Conservation (phyloP, 2,329 filamentous ascomycete genomes). For the Aspergillus aculeatinus region DNA sequence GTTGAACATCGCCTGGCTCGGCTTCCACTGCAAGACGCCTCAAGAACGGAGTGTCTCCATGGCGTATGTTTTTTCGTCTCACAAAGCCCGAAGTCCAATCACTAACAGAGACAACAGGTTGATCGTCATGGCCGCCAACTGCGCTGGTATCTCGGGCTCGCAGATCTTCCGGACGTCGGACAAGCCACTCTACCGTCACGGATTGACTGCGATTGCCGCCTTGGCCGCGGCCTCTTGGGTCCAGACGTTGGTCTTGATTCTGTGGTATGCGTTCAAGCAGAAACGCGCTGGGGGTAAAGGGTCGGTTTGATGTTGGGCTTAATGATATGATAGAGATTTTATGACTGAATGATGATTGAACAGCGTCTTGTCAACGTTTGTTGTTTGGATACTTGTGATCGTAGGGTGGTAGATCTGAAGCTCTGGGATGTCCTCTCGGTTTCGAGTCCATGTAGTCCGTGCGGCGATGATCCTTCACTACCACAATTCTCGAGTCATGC, state of each 20-base stretch:
- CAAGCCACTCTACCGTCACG: slow-evolving; percentile 29
- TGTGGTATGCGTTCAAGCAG: slow-evolving; percentile 16
- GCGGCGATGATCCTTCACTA: too few relatives aligned
- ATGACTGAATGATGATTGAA: background rate
- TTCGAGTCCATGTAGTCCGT: too few relatives aligned
- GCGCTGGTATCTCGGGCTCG: slow-evolving; percentile 60
- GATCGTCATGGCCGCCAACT: slow-evolving; percentile 62
- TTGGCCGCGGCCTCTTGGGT: slow-evolving; percentile 29
- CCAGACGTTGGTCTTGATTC: slow-evolving; percentile 15
- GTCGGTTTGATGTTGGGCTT: background rate
- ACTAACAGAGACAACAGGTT: slow-evolving; percentile 20
- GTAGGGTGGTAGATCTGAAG: too few relatives aligned
- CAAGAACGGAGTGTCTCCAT: slow-evolving; percentile 61
- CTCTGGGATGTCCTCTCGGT: too few relatives aligned
- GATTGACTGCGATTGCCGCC: slow-evolving; percentile 26
- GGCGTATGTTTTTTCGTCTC: slow-evolving; percentile 45
- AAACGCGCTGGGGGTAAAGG: background rate
- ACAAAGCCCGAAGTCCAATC: background rate
- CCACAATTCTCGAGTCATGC: too few relatives aligned
- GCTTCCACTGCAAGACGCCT: slow-evolving; percentile 55
- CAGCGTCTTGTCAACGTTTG: too few relatives aligned
- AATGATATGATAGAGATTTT: background rate
- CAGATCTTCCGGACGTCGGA: slow-evolving; percentile 53
- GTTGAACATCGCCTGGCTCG: slow-evolving; percentile 62
- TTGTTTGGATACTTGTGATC: too few relatives aligned